Evolutionary conservation across 768 basidiomycete genomes (phyloP), one percentile per base, ranked within the genome.

Genomic region (Lentinula guzmanii): DNA sequence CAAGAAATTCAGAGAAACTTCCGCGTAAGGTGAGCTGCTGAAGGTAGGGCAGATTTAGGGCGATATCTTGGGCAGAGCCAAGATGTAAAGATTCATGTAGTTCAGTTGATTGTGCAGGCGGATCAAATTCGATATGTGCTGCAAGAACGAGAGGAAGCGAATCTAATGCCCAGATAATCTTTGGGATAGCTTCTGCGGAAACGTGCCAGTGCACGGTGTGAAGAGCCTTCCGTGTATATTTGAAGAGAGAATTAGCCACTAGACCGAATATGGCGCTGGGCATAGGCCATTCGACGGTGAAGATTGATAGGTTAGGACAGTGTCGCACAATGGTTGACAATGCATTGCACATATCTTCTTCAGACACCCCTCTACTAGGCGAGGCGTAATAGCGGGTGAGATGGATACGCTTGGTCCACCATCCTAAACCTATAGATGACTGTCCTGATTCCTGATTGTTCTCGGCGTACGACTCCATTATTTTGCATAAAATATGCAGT

Each of bases 401-500:
- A 59, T 92, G 89, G n/a, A 92, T 74, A n/a, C 89, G 79, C 37
- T 79, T 79, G 0, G 86, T 82, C 83, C 86, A 89, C 86, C 87
- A 87, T 4, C 89, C 89, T 1, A 59, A 33, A 11, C 58, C 58
- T 18, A 59, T 45, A 48, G 45, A 46, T 24, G 58, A 37, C 21
- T 43, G 18, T 41, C 21, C 41, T 8, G 9, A 11, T 33, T 35
- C 18, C 24, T 50, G 15, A 31, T 37, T 59, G 4, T 24, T 21
- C 21, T 50, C 50, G 24, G 46, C 46, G 34, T 59, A 46, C 1
- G 79, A 74, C 8, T 84, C 80, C 18, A 91, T 75, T 48, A 81
- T 75, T n/a, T 67, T 61, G 64, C 80, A 82, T 7, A 90, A 75
- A 0, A 75, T 71, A 24, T 81, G 73, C 3, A 91, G 71, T 56